These are phyloP conservation scores for Cladobotryum protrusum DNA, from an alignment of 2,329 filamentous ascomycete species.

Conservation along the genomic window DNA sequence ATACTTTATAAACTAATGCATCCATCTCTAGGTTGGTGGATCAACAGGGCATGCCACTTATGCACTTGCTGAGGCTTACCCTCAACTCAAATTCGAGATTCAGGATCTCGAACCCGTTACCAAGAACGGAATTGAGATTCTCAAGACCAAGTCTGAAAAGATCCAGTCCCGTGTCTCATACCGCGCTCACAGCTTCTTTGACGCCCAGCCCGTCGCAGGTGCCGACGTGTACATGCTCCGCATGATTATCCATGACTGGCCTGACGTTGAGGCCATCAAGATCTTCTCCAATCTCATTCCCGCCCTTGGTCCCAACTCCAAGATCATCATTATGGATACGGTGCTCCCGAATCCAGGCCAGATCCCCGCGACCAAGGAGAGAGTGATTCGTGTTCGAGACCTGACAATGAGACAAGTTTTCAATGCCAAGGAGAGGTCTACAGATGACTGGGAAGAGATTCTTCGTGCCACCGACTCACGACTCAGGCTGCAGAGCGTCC, in stretches of 20 bases:
- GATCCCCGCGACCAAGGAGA: background rate
- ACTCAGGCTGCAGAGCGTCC: background rate
- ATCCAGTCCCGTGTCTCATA: slow-evolving; percentile 13
- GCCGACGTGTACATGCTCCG: slow-evolving; percentile 38
- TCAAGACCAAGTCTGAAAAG: background rate
- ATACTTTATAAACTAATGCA: slow-evolving; percentile 3
- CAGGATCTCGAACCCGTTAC: slow-evolving; percentile 21
- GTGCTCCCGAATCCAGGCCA: background rate
- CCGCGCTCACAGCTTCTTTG: slow-evolving; percentile 19
- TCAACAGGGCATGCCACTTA: slow-evolving; percentile 25
- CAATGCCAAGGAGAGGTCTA: background rate
- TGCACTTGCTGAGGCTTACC: slow-evolving; percentile 24
- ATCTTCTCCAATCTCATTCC: slow-evolving; percentile 19
- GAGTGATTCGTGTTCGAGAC: background rate
- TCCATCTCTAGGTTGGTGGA: slow-evolving; percentile 21
- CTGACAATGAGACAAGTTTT: slow-evolving; percentile 5
- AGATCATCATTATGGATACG: background rate
- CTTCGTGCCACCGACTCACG: background rate
- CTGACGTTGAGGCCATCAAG: slow-evolving; percentile 27
- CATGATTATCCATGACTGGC: slow-evolving; percentile 42
- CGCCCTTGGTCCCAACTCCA: background rate
- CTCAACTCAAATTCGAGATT: slow-evolving; percentile 25
- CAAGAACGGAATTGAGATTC: slow-evolving; percentile 5
- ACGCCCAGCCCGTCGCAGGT: slow-evolving; percentile 18
- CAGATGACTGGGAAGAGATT: background rate